Conservation (phyloP, 1,284 basidiomycete species). For the Schizopora paradoxa region DNA sequence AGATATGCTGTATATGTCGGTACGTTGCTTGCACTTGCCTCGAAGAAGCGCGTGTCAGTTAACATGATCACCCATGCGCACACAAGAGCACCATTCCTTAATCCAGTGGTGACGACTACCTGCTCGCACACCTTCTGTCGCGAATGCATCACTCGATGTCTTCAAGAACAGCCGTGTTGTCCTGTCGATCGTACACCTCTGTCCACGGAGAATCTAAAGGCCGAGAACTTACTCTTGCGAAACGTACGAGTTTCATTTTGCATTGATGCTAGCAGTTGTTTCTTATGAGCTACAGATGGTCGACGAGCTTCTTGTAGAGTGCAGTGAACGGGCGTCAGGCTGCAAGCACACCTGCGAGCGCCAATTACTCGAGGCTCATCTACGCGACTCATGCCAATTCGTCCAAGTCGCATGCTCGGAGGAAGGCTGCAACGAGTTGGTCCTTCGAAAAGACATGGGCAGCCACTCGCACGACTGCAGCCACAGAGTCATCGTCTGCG, state of each 20-base stretch:
- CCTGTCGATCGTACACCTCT: constrained; percentile 79
- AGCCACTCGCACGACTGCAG: constrained; percentile 32
- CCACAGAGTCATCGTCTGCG: constrained; percentile 32
- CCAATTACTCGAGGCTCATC: constrained; percentile 59
- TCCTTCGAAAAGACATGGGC: constrained; percentile 42
- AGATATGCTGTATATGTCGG: constrained; percentile 84
- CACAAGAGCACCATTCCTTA: constrained; percentile 61
- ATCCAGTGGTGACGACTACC: constrained; percentile 66
- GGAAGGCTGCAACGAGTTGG: constrained; percentile 37
- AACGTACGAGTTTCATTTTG: constrained; percentile 45
- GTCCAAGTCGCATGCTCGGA: constrained; percentile 50
- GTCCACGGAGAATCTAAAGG: constrained; percentile 42
- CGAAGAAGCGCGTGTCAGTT: constrained; percentile 6
- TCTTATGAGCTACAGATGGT: constrained; percentile 54
- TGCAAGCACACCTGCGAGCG: constrained; percentile 67
- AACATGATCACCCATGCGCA: not conserved
- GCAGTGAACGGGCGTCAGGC: constrained; percentile 51
- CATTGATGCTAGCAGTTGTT: constrained; percentile 21
- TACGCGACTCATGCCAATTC: constrained; percentile 57
- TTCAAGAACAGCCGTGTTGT: constrained; percentile 60
- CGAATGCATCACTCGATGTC: constrained; percentile 66
- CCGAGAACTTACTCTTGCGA: constrained; percentile 66
- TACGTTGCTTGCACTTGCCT: constrained; percentile 29
- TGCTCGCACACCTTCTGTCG: constrained; percentile 83
- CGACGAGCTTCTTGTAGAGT: constrained; percentile 77